Evolutionary conservation across 23 red algal genomes (phyloP).

Genomic region (Gracilaria vermiculophylla): DNA sequence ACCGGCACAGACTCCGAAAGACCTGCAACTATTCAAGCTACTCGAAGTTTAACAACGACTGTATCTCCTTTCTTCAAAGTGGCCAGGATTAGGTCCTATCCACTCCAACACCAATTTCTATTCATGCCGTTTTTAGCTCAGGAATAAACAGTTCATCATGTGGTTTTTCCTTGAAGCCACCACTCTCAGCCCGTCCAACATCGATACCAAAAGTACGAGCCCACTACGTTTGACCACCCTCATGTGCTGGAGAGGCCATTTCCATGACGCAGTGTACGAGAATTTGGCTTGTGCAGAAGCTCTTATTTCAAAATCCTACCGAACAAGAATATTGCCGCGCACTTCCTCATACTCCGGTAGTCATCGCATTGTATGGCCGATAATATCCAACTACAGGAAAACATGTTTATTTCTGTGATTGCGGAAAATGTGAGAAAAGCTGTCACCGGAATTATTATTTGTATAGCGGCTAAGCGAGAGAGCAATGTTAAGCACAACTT

Average conservation of each 20-base stretch:
- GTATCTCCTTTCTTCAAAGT: conserved; percentile 87
- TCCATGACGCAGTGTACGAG: conserved; percentile 82
- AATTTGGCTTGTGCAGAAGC: too few relatives aligned
- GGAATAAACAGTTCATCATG: conserved; percentile 85
- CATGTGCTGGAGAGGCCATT: conserved; percentile 86
- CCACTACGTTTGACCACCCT: conserved; percentile 93
- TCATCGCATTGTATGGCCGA: too few relatives aligned
- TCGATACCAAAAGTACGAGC: conserved; percentile 82
- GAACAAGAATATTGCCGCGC: too few relatives aligned
- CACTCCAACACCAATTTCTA: conserved; percentile 48
- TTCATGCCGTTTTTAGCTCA: conserved; percentile 65
- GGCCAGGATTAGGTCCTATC: conserved; percentile 82
- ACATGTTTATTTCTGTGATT: too few relatives aligned
- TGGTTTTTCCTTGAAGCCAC: conserved; percentile 88
- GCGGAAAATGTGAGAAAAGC: background rate
- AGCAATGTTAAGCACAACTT: background rate
- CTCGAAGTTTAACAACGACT: conserved; percentile 80
- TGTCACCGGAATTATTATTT: background rate
- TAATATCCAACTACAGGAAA: too few relatives aligned
- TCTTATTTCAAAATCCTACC: too few relatives aligned
- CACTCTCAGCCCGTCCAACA: conserved; percentile 87
- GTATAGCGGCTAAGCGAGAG: background rate
- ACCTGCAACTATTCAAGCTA: conserved; percentile 75
- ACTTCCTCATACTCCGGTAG: too few relatives aligned
- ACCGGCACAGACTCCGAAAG: conserved; percentile 81